These are phyloP conservation scores for Metarhizium guizhouense DNA, from an alignment of 2,329 filamentous ascomycete genomes.

Conservation along the genomic window DNA sequence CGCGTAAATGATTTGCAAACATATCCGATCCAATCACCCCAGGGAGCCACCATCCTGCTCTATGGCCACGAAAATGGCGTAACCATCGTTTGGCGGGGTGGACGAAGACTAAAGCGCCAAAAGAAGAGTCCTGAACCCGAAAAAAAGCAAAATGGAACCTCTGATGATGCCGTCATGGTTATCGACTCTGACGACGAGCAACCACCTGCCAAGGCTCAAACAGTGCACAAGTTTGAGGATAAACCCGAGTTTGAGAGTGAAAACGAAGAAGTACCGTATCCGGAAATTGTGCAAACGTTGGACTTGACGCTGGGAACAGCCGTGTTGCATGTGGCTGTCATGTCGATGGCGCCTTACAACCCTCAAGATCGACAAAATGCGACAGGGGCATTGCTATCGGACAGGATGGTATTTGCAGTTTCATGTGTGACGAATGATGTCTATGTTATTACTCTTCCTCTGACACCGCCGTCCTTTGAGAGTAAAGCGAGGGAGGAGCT, in stretches of 20 bases:
- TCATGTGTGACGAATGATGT: conserved; percentile 49
- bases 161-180: conserved; percentile 49
- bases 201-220: conserved; percentile 23
- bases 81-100: conserved; percentile 54
- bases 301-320: conserved; percentile 51
- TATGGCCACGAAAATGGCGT: conserved; percentile 57
- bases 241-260: conserved; percentile 50
- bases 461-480: conserved; percentile 51
- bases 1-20: conserved; percentile 51
- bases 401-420: conserved; percentile 52
- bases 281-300: conserved; percentile 49
- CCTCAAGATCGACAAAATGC: conserved; percentile 39
- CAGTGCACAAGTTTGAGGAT: conserved; percentile 33
- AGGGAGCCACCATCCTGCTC: conserved; percentile 54
- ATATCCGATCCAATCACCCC: conserved; percentile 52
- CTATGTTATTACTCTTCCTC: conserved; percentile 49
- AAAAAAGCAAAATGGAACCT: conserved; percentile 42
- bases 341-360: conserved; percentile 40
- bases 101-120: conserved; percentile 44
- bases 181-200: conserved; percentile 56
- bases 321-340: conserved; percentile 45
- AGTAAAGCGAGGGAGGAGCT: conserved; percentile 50
- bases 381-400: conserved; percentile 39
- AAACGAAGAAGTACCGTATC: conserved; percentile 39
- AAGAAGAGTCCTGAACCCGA: conserved; percentile 23